phyloP scores from a whole-genome alignment of 73 alveolate species.

The Blepharisma stoltei region DNA sequence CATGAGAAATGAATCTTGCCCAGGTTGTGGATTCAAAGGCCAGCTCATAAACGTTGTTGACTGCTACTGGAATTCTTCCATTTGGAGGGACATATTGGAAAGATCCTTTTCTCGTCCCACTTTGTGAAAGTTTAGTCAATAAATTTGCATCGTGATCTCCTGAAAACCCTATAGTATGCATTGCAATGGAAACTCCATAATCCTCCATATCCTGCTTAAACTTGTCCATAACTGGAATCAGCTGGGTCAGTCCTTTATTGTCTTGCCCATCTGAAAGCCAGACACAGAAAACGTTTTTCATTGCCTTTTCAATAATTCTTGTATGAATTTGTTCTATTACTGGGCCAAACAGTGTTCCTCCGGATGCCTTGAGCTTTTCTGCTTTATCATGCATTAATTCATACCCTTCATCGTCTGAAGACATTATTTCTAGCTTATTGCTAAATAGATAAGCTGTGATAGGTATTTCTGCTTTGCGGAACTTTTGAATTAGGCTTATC shows the following conservation, averaged over 20 bases:
- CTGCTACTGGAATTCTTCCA: slow-evolving; percentile 26
- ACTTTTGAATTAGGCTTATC: background rate
- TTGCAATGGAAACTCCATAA: slow-evolving; percentile 10
- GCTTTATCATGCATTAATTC: slow-evolving; percentile 8
- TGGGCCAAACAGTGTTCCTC: slow-evolving; percentile 29
- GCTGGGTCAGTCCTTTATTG: slow-evolving; percentile 20
- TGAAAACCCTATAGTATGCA: slow-evolving; percentile 25
- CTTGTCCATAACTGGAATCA: background rate
- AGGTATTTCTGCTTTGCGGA: slow-evolving; percentile 1
- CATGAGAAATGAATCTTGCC: slow-evolving; percentile 19
- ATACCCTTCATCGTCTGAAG: slow-evolving; percentile 24
- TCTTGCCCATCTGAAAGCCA: slow-evolving; percentile 27
- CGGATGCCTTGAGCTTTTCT: slow-evolving; percentile 16
- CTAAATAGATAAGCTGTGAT: slow-evolving; percentile 18
- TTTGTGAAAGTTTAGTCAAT: slow-evolving; percentile 11
- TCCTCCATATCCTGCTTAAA: slow-evolving; percentile 8
- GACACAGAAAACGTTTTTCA: slow-evolving; percentile 21
- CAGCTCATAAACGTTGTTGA: slow-evolving; percentile 12
- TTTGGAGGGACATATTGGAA: slow-evolving; percentile 26
- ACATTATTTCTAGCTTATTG: background rate
- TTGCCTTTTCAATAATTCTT: background rate
- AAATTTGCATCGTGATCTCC: slow-evolving; percentile 19
- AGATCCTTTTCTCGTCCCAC: slow-evolving; percentile 21
- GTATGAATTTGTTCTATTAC: slow-evolving; percentile 15
- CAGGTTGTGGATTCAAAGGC: slow-evolving; percentile 15